Evolutionary conservation across 345 rosid species (phyloP).

Genomic region (Fremontodendron californicum): DNA sequence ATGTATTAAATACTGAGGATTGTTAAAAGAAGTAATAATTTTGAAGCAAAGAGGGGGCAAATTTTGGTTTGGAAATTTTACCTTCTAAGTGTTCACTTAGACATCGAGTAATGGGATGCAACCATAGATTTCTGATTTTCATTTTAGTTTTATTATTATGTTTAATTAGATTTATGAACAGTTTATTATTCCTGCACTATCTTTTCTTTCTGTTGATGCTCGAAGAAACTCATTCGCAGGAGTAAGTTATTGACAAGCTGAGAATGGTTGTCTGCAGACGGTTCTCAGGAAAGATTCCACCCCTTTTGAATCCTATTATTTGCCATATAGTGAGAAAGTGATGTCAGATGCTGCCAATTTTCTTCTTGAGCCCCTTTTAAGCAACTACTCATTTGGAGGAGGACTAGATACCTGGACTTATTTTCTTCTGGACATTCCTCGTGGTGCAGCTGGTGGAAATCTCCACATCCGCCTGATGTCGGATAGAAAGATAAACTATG

Average conservation of each 20-base stretch:
- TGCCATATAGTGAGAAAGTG: conserved; percentile 53
- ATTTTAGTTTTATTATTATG: neutral
- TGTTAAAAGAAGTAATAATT: neutral
- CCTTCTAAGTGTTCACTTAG: neutral
- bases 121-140: neutral
- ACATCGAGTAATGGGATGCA: neutral
- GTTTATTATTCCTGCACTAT: neutral
- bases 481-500: conserved; percentile 47
- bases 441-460: conserved; percentile 90
- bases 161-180: conserved; percentile 5
- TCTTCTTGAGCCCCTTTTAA: conserved; percentile 63
- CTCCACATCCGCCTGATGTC: conserved; percentile 65
- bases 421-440: conserved; percentile 70
- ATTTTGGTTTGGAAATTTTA: neutral
- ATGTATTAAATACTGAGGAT: neutral
- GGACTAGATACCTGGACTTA: conserved; percentile 66
- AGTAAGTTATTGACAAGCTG: conserved; percentile 24
- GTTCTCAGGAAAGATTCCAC: conserved; percentile 55
- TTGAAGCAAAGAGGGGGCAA: neutral
- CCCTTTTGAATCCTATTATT: conserved; percentile 75
- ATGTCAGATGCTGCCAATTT: conserved; percentile 55
- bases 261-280: conserved; percentile 65
- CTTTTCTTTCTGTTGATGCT: conserved; percentile 24
- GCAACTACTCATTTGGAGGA: conserved; percentile 51
- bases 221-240: conserved; percentile 18